These are phyloP conservation scores for Debaryomyces singareniensis DNA, from an alignment of 1,139 yeast genomes.

Conservation along the genomic window DNA sequence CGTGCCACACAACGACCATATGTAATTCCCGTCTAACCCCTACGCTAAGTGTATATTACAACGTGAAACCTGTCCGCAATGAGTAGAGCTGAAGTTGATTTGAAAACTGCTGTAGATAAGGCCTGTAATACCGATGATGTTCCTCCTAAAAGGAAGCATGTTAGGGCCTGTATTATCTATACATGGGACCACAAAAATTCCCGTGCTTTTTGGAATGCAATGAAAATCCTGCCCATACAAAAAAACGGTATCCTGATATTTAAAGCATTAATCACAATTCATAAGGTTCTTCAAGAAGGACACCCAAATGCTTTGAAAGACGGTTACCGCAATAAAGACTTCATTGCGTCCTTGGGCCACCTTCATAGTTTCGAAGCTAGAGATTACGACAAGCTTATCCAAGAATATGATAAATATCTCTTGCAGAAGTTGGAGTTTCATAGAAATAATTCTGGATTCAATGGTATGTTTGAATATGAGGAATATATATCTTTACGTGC, in stretches of 20 bases:
- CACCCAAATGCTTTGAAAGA: constrained; percentile 81
- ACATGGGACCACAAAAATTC: constrained; percentile 95
- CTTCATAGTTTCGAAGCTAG: constrained; percentile 37
- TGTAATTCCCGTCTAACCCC: constrained; percentile 5
- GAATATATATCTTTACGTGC: constrained; percentile 85
- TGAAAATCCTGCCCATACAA: constrained; percentile 75
- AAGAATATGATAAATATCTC: constrained; percentile 68
- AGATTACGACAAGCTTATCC: constrained; percentile 69
- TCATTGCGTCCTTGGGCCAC: constrained; percentile 33
- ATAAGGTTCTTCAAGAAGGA: constrained; percentile 95
- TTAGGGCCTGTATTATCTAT: constrained; percentile 85
- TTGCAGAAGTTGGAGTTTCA: constrained; percentile 78
- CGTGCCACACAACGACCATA: constrained; percentile 1
- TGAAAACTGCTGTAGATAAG: constrained; percentile 68
- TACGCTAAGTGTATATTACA: constrained; percentile 1
- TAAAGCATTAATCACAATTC: constrained; percentile 82
- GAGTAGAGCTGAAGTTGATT: constrained; percentile 54
- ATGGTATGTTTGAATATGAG: constrained; percentile 93
- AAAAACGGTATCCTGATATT: constrained; percentile 78
- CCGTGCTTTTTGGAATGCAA: constrained; percentile 78
- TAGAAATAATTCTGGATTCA: constrained; percentile 79
- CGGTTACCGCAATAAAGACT: constrained; percentile 63
- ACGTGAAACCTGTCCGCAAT: constrained; percentile 10
- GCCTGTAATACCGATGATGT: constrained; percentile 84
- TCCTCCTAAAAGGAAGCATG: constrained; percentile 95